Base-by-base conservation (phyloP, 2,329 filamentous ascomycete species). In the Penicillium sp. region DNA sequence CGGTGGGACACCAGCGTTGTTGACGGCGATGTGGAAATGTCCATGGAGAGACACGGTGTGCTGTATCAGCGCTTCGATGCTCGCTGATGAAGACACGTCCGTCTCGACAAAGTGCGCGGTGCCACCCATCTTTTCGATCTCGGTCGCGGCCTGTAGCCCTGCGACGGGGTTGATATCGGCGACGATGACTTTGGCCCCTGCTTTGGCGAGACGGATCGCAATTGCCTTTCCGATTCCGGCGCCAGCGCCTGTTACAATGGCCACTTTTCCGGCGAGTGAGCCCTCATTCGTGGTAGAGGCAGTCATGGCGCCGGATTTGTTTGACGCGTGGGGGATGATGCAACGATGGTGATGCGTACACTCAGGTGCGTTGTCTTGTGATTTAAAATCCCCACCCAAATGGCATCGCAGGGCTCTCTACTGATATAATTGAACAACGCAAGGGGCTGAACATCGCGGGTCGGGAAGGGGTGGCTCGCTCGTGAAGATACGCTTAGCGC, bases 161-260 rank as follows among this genome's bases (percentile, higher is more conserved):
- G 29, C 13, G 19, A 31, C 19, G 3, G 23, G 13, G 41, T 54
- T 47, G 3, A 54, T 29, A 13, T 60, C 57, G 26, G 57, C 57
- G 5, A 60, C 17, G 49, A 23, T 54, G 41, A 54, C 50, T 6
- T 26, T 60, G 7, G 35, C 56, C 3, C 56, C 56, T 9, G 48
- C 35, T 5, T 30, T 3, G 11, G 56, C 30, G 38, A 59, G 38
- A 15, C 53, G 35, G 15, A 54, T 53, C 49, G 57, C 57, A 0
- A 41, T 54, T 3, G 57, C 57, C 7, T 54, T 49, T 26, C 57
- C 57, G 17, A 60, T 60, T 15, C 57, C 57, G 9, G 38, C 46
- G 4, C 11, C 57, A 15, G 23, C 41, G 26, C 57, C 57, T 7
- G 57, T 60, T 3, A 60, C 47, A 23, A 41, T 49, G n/a, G 13